Evolutionary conservation across 495 filamentous ascomycete genomes (phyloP).

Genomic region (Hapsidospora chrysogenum): DNA sequence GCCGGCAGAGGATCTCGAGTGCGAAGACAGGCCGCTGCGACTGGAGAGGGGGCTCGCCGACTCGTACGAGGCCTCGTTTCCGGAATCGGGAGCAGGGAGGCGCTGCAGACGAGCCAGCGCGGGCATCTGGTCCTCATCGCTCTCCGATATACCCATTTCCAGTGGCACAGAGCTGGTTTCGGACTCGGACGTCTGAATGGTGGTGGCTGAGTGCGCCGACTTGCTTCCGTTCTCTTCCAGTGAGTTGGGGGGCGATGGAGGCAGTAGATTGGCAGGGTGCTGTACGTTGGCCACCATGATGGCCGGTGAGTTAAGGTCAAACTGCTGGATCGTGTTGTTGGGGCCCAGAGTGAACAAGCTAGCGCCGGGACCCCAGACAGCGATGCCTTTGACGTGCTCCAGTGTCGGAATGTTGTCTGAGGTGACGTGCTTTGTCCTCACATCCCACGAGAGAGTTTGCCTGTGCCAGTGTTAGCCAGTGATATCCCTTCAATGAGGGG

Average conservation of each 20-base stretch:
- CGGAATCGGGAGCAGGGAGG: constrained; percentile 13
- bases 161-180: constrained; percentile 32
- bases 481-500: constrained; percentile 7
- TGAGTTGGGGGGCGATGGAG: constrained; percentile 62
- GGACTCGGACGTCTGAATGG: constrained; percentile 21
- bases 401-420: constrained; percentile 77
- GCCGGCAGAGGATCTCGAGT: constrained; percentile 32
- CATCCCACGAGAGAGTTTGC: constrained; percentile 89
- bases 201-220: constrained; percentile 19
- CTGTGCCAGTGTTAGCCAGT: constrained; percentile 25
- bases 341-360: constrained; percentile 85
- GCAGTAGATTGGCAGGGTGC: constrained; percentile 56
- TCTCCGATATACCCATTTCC: constrained; percentile 40
- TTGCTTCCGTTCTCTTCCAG: constrained; percentile 43
- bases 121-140: constrained; percentile 49
- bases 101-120: constrained; percentile 47
- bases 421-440: constrained; percentile 85
- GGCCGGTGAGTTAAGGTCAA: constrained; percentile 67
- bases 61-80: constrained; percentile 40
- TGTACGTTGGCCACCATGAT: constrained; percentile 69
- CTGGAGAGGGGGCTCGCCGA: constrained; percentile 46
- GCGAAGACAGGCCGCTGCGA: constrained; percentile 47
- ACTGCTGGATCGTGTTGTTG: constrained; percentile 83
- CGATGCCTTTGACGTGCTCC: constrained; percentile 61
- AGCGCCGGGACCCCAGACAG: constrained; percentile 77